These are phyloP conservation scores for Ceratocystis diversiconidia DNA, from an alignment of 2,329 filamentous ascomycete species.

Conservation along the genomic window DNA sequence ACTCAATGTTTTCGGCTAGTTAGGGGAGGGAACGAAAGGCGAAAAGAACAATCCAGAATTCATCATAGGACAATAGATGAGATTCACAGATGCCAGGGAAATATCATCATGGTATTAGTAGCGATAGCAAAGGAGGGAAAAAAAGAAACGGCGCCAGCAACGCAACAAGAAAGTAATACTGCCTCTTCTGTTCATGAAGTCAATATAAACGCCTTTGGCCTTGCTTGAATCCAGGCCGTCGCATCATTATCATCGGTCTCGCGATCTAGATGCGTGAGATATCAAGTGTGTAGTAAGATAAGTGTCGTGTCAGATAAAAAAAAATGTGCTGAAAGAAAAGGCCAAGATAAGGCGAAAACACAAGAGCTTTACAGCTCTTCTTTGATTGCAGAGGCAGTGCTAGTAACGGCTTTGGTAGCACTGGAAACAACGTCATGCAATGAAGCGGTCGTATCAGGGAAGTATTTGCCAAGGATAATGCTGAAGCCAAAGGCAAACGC, in stretches of 20 bases:
- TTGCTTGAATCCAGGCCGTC: conserved; percentile 4
- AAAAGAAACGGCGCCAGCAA: not conserved
- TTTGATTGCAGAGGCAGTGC: conserved; percentile 9
- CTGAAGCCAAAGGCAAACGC: conserved; percentile 17
- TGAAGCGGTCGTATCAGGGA: conserved; percentile 7
- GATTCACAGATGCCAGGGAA: not conserved
- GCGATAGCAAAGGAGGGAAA: not conserved
- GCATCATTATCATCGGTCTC: not conserved
- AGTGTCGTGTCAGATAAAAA: conserved; percentile 5
- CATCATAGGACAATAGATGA: no score
- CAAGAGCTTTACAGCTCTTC: conserved; percentile 14
- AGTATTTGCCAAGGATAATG: conserved; percentile 12
- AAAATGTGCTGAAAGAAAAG: not conserved
- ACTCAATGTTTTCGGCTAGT: not conserved
- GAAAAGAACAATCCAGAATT: no score
- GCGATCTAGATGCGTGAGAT: not conserved
- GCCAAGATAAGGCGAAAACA: conserved; percentile 12
- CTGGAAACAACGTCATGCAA: not conserved
- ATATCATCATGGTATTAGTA: conserved; percentile 19
- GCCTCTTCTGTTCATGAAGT: no score
- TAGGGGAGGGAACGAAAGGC: not conserved
- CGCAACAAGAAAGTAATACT: not conserved
- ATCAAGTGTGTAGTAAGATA: conserved; percentile 8
- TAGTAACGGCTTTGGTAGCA: not conserved
- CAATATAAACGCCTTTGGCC: not conserved